Evolutionary conservation across 169 alveolate species (phyloP), one percentile per base, ranked within the genome.

Genomic region (Blepharisma undulans): DNA sequence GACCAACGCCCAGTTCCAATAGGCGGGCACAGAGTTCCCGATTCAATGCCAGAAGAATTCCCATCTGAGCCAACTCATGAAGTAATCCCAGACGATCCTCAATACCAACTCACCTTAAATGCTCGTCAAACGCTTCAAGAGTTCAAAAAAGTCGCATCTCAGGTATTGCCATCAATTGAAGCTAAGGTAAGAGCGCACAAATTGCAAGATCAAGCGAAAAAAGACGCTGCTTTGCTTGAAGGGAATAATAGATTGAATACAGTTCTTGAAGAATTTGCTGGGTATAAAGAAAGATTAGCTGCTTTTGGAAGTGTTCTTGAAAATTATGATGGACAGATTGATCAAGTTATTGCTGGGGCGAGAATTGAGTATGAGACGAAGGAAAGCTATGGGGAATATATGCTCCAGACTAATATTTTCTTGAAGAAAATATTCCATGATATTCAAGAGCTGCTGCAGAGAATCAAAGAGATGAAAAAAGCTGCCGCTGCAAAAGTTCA

Each of bases 21-120:
- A 34, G 94, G 94, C 61, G 94, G 94, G 22, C 61, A 87, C 30
- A 85, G 94, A 91, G 77, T 91, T 4, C 94, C 94, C 19, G 94
- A 91, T 21, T 85, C 92, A 36, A 91, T 91, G 94, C 89, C 92
- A 4, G 78, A 82, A 32, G 84, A 36, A 74, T 84, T 72, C 81
- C 92, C 90, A 5, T 84, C 59, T n/a, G 16, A 59, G 81, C 79
- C 48, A 19, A 3, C 61, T 16, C 34, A 25, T 30, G 61, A 60
- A 66, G 72, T 61, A 34, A 22, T 22, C 27, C 89, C 89, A 34
- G 36, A 21, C 8, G 33, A 32, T 36, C 78, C 89, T 32, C 33
- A 59, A 7, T 48, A 48, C n/a, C 78, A 34, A 14, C 29, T 22
- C 14, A 72, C 60, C 29, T 32, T 82, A 72, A n/a, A 32, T n/a